Base-by-base conservation (phyloP, 2,329 filamentous ascomycete genomes). In the Cercospora nicotianae region DNA sequence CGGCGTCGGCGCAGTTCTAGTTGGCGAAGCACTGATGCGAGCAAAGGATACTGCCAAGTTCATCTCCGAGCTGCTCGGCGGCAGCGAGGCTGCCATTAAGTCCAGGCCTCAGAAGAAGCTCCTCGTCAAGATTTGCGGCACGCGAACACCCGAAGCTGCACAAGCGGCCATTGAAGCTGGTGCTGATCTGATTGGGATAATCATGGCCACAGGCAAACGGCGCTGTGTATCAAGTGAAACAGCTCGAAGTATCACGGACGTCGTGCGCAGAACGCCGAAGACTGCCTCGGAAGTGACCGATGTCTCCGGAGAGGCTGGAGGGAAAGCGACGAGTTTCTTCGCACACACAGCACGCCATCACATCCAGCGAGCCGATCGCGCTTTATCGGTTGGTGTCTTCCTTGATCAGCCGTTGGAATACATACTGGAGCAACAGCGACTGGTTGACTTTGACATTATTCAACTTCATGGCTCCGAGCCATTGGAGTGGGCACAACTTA, bases 1-100 rank as follows among this genome's bases (percentile, higher is more conserved):
- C 74, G 94, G 94, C 20, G 93, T 99, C 60, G 92, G 94, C 73
- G 95, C 94, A 60, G 90, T 99, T 12, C 87, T 99, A 4, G 94
- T 99, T 7, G 95, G 95, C 16, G 95, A 99, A 80, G 92, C 96
- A 62, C 88, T 99, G 72, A 98, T 99, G 94, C 89, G 93, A 69
- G 94, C 95, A 2, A 86, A 90, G 10, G 88, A 98, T 76, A 93
- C 93, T 10, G 87, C 89, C 23, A 83, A 85, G 23, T 99, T 99
- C 81, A 96, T 98, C 76, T 86, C 87, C 36, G 87, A 94, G 74
- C 87, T 99, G 26, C 91, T 97, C 72, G 90, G 92, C 45, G 84
- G 84, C 36, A 78, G 79, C 20, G 73, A 75, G 9, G 71, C 75
- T 31, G 70, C 75, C n/a, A 70, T 73, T 28, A 73, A 76, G 57